Percentiles rank a stretch among this genome's conserved stretches.
phyloP scores from a whole-genome alignment of 768 basidiomycete species.

The Termitomyces sp. region DNA sequence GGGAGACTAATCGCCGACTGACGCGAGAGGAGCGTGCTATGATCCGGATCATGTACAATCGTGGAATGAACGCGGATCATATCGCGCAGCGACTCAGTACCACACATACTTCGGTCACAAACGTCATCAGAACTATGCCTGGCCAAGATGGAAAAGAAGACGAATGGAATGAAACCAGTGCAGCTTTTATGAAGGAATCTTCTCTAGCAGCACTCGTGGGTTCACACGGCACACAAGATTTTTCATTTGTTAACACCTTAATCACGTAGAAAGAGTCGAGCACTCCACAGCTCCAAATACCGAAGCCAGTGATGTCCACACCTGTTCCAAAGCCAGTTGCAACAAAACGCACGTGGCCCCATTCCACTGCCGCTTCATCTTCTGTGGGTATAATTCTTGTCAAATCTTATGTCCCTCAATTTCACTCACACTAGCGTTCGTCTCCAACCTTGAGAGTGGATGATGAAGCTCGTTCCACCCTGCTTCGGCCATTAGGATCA shows the following conservation, averaged over 20 bases:
- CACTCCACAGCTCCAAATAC: not conserved
- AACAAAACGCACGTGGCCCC: constrained; percentile 1
- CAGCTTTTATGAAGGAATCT: not conserved
- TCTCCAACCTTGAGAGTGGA: not conserved
- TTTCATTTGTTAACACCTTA: not conserved
- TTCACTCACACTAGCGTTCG: not conserved
- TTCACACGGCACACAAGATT: not conserved
- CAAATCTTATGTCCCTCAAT: not conserved
- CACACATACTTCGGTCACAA: not conserved
- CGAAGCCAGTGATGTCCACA: not conserved
- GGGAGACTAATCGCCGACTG: not conserved
- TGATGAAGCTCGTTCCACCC: not conserved
- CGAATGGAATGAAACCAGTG: not conserved
- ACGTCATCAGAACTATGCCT: not conserved
- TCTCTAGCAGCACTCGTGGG: not conserved
- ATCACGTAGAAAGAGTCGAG: not conserved
- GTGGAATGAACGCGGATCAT: not conserved
- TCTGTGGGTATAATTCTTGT: not conserved
- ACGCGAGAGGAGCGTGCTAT: not conserved
- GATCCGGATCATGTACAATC: constrained; percentile 1
- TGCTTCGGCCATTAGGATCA: not conserved
- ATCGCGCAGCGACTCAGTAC: not conserved
- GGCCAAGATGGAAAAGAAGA: not conserved
- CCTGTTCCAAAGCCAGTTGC: not conserved
- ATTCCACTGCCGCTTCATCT: not conserved